These are phyloP conservation scores for Xylariaceae sp. DNA, from an alignment of 2,329 filamentous ascomycete species.

Conservation along the genomic window DNA sequence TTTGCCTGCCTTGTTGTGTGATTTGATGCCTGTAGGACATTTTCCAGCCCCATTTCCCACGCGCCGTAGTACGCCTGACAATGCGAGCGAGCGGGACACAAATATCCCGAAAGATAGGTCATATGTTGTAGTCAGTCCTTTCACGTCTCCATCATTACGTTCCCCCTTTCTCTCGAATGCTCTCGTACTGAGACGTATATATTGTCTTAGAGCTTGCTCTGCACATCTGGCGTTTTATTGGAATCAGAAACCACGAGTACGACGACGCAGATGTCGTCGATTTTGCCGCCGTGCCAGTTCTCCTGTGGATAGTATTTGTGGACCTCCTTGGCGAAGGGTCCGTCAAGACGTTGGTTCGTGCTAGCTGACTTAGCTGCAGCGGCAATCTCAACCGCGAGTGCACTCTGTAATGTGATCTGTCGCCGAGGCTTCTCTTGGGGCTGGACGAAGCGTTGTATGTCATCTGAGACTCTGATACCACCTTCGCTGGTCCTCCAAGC, in stretches of 20 bases:
- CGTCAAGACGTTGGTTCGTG: conserved; percentile 73
- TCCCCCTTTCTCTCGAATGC: background rate
- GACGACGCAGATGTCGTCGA: conserved; percentile 91
- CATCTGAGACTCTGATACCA: conserved; percentile 59
- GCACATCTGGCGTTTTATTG: conserved; percentile 21
- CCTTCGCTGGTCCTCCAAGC: conserved; percentile 66
- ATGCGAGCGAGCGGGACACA: conserved; percentile 21
- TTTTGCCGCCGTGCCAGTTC: conserved; percentile 84
- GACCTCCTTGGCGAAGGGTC: conserved; percentile 92
- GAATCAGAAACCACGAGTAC: conserved; percentile 72
- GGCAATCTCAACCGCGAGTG: conserved; percentile 74
- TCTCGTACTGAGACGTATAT: background rate
- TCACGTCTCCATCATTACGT: background rate
- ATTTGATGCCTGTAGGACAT: conserved; percentile 4
- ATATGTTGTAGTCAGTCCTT: conserved; percentile 1
- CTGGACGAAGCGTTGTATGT: conserved; percentile 49
- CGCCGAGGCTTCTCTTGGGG: conserved; percentile 24
- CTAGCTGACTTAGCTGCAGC: conserved; percentile 80
- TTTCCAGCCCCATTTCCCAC: conserved; percentile 1
- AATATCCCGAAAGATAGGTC: background rate
- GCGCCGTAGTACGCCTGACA: conserved; percentile 22
- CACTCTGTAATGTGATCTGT: conserved; percentile 61
- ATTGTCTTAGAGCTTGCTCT: conserved; percentile 25
- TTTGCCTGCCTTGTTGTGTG: background rate
- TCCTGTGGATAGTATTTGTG: conserved; percentile 82